Base-by-base conservation (phyloP, 202 grass and related monocot species). In the Panicum hallii region DNA sequence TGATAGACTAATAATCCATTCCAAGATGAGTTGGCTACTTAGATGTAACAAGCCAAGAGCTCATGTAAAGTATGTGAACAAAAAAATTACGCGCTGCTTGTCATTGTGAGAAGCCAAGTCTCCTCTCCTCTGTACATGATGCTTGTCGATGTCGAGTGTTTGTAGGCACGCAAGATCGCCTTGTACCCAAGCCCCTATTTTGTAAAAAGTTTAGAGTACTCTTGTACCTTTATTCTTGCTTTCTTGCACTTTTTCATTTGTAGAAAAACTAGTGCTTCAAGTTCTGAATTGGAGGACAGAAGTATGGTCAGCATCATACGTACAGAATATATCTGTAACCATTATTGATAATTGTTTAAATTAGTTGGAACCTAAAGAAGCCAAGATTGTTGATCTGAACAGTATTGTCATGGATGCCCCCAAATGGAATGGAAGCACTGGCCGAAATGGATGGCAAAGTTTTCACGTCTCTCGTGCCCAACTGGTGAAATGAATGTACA, bases 301-400 rank as follows among this genome's bases (percentile, higher is more conserved):
- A 38, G 3, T 46, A 46, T 46, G 20, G 46, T 30, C 67, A 69
- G 41, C 20, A 28, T 16, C 12, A 48, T 48, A 14, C 1, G 47
- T 14, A 72, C 13, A 30, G 23, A 49, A 72, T 50, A 72, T 72
- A 30, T 72, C 23, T 28, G 13, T 30, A 48, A 47, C 23, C n/a
- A 17, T 36, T 38, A 71, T 49, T 49, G 22, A 22, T 16, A 19
- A 72, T 50, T 72, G 70, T 72, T 72, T 72, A 72, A 50, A 50
- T 30, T 49, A 72, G 13, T 72, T 72, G 69, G 44, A 47, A 32
- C 69, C 69, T 72, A 72, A 72, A 72, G 45, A 72, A 32, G 23
- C 70, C 70, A 72, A 10, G 28, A 72, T 45, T 49, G 45, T 72
- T 49, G 50, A 45, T 72, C 69, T 72, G 6, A 72, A 26, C 45